phyloP scores from a whole-genome alignment of 2,329 filamentous ascomycete species.

The Cryphonectria carpinicola region DNA sequence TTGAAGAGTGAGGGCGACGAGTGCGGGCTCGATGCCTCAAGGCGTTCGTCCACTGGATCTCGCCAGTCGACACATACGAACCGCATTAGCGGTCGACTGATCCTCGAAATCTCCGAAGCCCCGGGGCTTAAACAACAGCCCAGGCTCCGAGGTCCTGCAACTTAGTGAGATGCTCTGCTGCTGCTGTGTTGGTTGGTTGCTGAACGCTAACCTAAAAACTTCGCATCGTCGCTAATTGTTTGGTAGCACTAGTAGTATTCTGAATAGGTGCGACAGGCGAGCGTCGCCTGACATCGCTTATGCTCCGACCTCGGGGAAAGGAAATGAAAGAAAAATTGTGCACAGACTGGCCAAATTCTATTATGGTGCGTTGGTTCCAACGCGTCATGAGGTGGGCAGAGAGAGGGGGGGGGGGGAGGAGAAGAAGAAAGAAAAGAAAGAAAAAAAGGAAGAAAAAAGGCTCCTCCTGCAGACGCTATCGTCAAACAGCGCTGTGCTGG shows the following conservation, averaged over 20 bases:
- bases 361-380: neutral
- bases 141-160: neutral
- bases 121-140: neutral
- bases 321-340: neutral
- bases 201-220: neutral
- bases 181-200: neutral
- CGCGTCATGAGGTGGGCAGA: conserved; percentile 22
- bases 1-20: neutral
- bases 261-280: neutral
- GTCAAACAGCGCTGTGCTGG: conserved; percentile 10
- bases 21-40: neutral
- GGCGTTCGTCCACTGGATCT: neutral
- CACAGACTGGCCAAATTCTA: neutral
- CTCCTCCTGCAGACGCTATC: conserved; percentile 15
- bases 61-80: neutral
- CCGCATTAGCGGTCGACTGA: neutral
- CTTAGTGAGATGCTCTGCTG: neutral
- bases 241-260: neutral
- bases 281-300: neutral
- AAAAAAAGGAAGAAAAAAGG: neutral
- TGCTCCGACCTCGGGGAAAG: neutral
- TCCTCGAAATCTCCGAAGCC: neutral
- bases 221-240: neutral
- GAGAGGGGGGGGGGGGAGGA: neutral
- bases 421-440: too few relatives aligned